Base-by-base conservation (phyloP, 805 yeast species). In the Henningerozyma blattae region DNA sequence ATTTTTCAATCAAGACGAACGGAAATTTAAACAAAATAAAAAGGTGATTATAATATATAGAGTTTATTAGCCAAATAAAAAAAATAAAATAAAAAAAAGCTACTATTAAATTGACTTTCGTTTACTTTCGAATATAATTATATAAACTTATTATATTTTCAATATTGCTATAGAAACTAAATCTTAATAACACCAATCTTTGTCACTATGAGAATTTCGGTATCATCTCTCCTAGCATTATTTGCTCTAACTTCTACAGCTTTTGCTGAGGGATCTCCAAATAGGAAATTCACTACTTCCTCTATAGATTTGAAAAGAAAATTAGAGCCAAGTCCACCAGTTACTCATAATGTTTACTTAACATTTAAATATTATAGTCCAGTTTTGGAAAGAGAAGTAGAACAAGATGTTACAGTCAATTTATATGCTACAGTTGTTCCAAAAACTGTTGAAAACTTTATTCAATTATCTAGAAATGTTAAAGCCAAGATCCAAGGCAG, bases 371-470 rank as follows among this genome's bases (percentile, higher is more conserved):
- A 51, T 34, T 41, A 37, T 13, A 53, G 52, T 33, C 36, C 40
- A 9, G 38, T 34, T 3, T 37, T 47, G 9, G 17, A 35, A 10
- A 34, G 43, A 22, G 28, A 28, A 17, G 43, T 43, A 33, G 41
- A 36, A 15, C 40, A 43, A 19, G 58, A 60, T 13, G 46, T 81
- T 36, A 62, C 66, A 14, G 48, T 79, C 16, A 87, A 79, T 0
- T 48, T 81, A 34, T 81, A 76, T 52, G 85, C 84, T 3, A 63
- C 71, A 0, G 68, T 69, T 12, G 80, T 67, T 4, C 86, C 86
- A 15, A 63, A 63, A 43, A 76, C 85, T 3, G 79, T 64, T 6
- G 62, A 63, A 37, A 78, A 78, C 59, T 78, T 77, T 52, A 65
- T 65, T 30, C 59, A 61, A 29, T 49, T 77, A 31, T 64, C 77